Evolutionary conservation across 306 rosid genomes (phyloP), one percentile per base, ranked within the genome.

Genomic region (Canavalia gladiata): DNA sequence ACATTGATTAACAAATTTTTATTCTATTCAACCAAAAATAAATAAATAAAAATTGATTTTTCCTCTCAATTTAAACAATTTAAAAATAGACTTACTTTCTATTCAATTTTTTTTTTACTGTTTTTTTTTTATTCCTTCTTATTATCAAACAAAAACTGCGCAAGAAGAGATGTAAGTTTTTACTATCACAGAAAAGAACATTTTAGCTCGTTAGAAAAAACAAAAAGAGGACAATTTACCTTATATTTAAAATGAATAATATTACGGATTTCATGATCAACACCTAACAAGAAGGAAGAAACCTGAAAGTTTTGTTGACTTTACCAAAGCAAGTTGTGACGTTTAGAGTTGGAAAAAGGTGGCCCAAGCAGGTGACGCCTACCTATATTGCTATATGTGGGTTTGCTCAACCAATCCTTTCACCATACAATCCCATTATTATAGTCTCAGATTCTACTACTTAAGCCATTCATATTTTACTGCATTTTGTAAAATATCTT

Each of bases 381-480:
- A 87, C 87, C 84, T 59, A 12, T 47, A 49, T 46, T n/a, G n/a
- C n/a, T n/a, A n/a, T n/a, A n/a, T n/a, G 3, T 39, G 8, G 55
- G 72, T 70, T 51, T 39, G 82, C 57, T 69, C 81, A 84, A 86
- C 88, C 76, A 75, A 78, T 47, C 56, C 72, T 43, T 76, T 65
- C 47, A 42, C 45, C 37, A 41, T 33, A 51, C 56, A 57, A 42
- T 57, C 6, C 52, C 68, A 74, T 42, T 55, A 28, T 57, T 41
- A 41, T 56, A 54, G 52, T 72, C 8, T 4, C 71, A 25, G 34
- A 50, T 68, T 52, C 25, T 18, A 18, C 25, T 18, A 18, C 25
- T 18, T 18, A 18, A 18, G 25, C 25, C 25, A 18, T 18, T 18
- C 25, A 18, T 18, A 18, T 18, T 18, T 18, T 18, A 18, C 25